Evolutionary conservation across 352 stramenopile genomes (phyloP), one percentile per base, ranked within the genome.

Genomic region (Globisporangium nodosum): DNA sequence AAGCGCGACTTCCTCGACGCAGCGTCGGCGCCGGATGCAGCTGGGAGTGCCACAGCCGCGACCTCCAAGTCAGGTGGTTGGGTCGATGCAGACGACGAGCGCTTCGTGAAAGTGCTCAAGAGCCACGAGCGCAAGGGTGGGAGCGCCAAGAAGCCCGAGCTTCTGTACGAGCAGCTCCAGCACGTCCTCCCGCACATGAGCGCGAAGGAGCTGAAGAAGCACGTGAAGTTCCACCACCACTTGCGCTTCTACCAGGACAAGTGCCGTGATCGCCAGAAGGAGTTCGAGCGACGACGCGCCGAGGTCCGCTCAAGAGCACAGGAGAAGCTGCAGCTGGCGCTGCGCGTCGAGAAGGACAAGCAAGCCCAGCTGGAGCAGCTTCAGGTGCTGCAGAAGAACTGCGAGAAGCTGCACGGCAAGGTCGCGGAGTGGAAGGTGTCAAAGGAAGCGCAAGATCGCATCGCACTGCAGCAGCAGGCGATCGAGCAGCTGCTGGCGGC

Each of bases 151-250:
- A 85, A 76, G 33, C 62, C 61, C 2, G 73, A 89, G 1, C 16
- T 88, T 5, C 49, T 92, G n/a, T 86, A 90, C 46, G 69, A 79
- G n/a, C 75, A 88, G 53, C 40, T 87, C 3, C 56, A 63, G 24
- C 63, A 74, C 11, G 71, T 85, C 0, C 57, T 92, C 0, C 77
- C 79, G 0, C 64, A 69, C 18, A 39, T 72, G n/a, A 31, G 59
- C 21, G 37, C 66, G n/a, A 20, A 61, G 1, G 65, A 80, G 31
- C 74, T 90, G 27, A 76, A 76, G 31, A 63, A 56, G 20, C 82
- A 92, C 53, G 64, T 73, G 9, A 85, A 77, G 48, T 90, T 86
- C 40, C 74, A 90, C 37, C 77, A 81, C 12, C 64, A 84, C 61
- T 50, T 72, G 15, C 70, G 71, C 0, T 90, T 88, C 52, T 73